Percentiles rank a stretch among this genome's conserved stretches.
These are phyloP conservation scores for Kuraishia hungarica DNA, from an alignment of 805 yeast genomes.

Conservation along the genomic window DNA sequence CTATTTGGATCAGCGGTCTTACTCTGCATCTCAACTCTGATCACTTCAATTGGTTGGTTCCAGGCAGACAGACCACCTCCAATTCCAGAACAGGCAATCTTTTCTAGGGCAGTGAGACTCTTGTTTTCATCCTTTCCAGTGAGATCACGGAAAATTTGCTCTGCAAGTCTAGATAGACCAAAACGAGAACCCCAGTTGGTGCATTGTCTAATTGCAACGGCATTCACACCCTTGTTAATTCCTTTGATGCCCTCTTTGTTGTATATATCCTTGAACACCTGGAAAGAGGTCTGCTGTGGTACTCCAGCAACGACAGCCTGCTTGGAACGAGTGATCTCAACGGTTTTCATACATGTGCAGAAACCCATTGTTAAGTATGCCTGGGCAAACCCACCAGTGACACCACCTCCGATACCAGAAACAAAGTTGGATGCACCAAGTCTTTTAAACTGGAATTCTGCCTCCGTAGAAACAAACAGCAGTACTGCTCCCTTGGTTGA, in stretches of 20 bases:
- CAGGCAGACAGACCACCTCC: constrained; percentile 98
- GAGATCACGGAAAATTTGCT: constrained; percentile 62
- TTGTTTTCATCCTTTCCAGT: constrained; percentile 55
- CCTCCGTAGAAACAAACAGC: constrained; percentile 86
- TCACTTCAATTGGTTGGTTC: constrained; percentile 98
- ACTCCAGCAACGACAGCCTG: constrained; percentile 60
- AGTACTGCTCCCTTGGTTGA: constrained; percentile 98
- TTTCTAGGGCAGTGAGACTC: constrained; percentile 66
- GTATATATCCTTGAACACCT: constrained; percentile 81
- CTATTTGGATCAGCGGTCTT: constrained; percentile 91
- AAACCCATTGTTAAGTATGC: constrained; percentile 96
- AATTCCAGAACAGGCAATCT: constrained; percentile 73
- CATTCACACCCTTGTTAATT: constrained; percentile 95
- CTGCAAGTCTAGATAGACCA: constrained; percentile 88
- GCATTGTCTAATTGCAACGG: constrained; percentile 98
- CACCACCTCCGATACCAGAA: constrained; percentile 93
- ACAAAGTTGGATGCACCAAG: constrained; percentile 64
- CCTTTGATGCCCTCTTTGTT: constrained; percentile 86
- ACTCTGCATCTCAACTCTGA: constrained; percentile 97
- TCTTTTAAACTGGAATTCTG: constrained; percentile 66
- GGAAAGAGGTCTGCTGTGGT: constrained; percentile 66
- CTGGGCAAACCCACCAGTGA: constrained; percentile 93
- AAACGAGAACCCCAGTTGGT: constrained; percentile 99
- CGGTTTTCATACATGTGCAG: constrained; percentile 99
- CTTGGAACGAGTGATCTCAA: constrained; percentile 88